Evolutionary conservation across 1,284 basidiomycete species (phyloP).

Genomic region (Melampsora occidentalis): DNA sequence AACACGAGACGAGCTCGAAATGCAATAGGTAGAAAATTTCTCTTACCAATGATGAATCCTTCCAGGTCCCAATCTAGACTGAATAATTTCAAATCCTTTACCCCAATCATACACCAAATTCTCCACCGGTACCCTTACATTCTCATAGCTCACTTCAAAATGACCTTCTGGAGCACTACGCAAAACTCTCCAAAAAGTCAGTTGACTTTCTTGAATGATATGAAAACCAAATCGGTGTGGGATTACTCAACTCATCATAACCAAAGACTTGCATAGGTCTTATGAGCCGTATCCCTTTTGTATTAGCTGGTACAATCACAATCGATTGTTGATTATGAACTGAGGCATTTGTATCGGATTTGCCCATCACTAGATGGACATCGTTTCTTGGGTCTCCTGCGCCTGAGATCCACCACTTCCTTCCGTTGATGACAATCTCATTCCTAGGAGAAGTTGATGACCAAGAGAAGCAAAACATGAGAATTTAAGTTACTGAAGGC

Average conservation of each 20-base stretch:
- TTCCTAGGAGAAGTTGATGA: constrained; percentile 63
- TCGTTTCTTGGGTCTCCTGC: constrained; percentile 88
- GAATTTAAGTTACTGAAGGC: background rate
- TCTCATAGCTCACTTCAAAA: constrained; percentile 89
- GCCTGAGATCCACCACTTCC: constrained; percentile 99
- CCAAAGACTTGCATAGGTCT: constrained; percentile 77
- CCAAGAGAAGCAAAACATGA: background rate
- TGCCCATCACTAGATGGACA: constrained; percentile 90
- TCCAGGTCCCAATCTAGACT: constrained; percentile 93
- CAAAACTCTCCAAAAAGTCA: constrained; percentile 71
- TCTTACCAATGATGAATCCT: constrained; percentile 82
- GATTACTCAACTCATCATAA: constrained; percentile 48
- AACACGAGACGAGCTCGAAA: background rate
- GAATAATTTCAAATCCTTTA: constrained; percentile 92
- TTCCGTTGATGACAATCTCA: constrained; percentile 89
- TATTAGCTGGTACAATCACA: constrained; percentile 82
- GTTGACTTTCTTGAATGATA: constrained; percentile 61
- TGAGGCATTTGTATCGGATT: constrained; percentile 60
- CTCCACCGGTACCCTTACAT: constrained; percentile 78
- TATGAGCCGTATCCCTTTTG: constrained; percentile 82
- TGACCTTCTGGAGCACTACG: constrained; percentile 65
- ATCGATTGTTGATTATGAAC: constrained; percentile 82
- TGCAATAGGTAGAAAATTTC: background rate
- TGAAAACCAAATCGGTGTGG: background rate
- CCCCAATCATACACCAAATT: constrained; percentile 92